Base-by-base conservation (phyloP, 2,329 filamentous ascomycete species). In the Colletotrichum eremochloae region DNA sequence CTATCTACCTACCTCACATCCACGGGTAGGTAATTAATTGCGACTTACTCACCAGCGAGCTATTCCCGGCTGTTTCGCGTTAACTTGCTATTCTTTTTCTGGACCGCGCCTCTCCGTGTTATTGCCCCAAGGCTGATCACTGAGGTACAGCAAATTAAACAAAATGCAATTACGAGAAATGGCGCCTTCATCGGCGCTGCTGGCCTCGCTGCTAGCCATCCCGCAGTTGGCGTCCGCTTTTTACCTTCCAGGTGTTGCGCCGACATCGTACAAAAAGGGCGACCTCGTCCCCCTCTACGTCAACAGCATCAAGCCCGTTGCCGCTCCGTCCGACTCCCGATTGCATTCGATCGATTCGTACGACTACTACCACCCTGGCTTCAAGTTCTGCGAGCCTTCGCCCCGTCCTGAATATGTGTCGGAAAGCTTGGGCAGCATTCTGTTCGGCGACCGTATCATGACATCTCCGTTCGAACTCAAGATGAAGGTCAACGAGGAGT, bases 401-500 rank as follows among this genome's bases (percentile, higher is more conserved):
- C 91, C 87, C 73, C 94, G 94, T 2, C 91, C 95, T 11, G 82
- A 95, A 80, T 89, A 93, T 84, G 90, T 97, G 31, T 92, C 94
- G 52, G 96, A 98, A 84, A 96, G 94, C 75, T 83, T 99, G 75
- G 96, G 96, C 33, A 98, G 96, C 86, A 99, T 99, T 80, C 84
- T 99, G 63, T 99, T 99, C 77, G 96, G 96, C 76, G 96, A 99
- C 84, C 91, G 96, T 68, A 99, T 99, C 84, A 94, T 94, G 84
- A 97, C 94, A n/a, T 98, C 96, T 46, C 94, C 96, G 0, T 97
- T 97, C 79, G 91, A 97, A 79, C 86, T 98, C 73, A 89, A 90
- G 76, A 98, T 99, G 95, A 90, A 84, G 67, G 85, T 90, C 74
- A 96, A 99, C 80, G 93, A 98, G 82, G 92, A 91, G 0, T 99